Conservation (phyloP, 768 basidiomycete genomes). For the Rhodosporidiobolus sp. region DNA sequence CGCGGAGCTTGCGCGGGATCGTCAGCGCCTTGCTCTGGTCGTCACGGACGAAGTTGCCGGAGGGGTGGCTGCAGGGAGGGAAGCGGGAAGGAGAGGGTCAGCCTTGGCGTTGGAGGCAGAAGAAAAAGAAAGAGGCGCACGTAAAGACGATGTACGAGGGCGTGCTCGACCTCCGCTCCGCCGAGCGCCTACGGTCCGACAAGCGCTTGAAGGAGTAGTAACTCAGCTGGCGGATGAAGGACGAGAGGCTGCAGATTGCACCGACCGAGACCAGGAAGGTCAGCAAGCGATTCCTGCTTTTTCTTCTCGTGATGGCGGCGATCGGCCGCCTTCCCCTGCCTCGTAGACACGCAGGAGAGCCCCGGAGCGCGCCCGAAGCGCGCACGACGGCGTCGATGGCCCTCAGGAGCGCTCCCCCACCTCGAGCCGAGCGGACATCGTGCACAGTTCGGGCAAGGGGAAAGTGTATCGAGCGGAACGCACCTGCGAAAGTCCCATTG, state of each 20-base stretch:
- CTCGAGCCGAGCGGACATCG: not conserved
- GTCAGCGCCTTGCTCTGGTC: constrained; percentile 8
- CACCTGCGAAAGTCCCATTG: constrained; percentile 34
- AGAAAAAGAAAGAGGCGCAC: not conserved
- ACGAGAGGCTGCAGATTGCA: constrained; percentile 12
- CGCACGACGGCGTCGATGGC: too few relatives aligned
- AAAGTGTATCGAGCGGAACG: not conserved
- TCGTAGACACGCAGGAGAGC: too few relatives aligned
- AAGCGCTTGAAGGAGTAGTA: constrained; percentile 37
- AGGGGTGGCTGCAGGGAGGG: constrained; percentile 5
- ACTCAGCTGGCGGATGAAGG: constrained; percentile 29
- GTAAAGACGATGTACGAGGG: constrained; percentile 26
- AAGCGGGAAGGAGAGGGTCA: not conserved
- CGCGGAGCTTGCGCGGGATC: constrained; percentile 21
- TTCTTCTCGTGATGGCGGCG: not conserved
- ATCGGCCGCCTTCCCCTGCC: not conserved
- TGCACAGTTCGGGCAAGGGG: too few relatives aligned
- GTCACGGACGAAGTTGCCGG: constrained; percentile 22
- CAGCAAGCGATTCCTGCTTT: not conserved
- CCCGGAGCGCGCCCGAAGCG: too few relatives aligned
- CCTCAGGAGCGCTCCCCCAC: not conserved
- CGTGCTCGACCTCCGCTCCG: constrained; percentile 15
- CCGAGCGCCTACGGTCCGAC: constrained; percentile 19
- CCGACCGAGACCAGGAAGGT: not conserved
- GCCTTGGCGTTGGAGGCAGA: not conserved